Evolutionary conservation across 805 yeast species (phyloP), one percentile per base, ranked within the genome.

Genomic region (Myxozyma mucilagina): DNA sequence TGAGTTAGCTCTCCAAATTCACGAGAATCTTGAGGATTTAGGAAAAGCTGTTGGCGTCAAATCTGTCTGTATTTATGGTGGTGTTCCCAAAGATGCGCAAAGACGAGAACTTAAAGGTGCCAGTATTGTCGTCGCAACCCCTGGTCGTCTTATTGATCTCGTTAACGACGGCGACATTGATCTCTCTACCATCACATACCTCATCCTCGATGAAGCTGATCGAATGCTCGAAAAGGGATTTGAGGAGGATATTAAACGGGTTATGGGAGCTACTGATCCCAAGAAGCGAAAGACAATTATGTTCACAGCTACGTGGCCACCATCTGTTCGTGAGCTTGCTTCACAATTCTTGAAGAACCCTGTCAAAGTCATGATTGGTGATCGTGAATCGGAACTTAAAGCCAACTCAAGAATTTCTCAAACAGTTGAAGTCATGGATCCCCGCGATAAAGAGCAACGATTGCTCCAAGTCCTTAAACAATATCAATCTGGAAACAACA

Each of bases 271-370:
- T 59, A 81, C 90, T 14, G 78, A 82, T 29, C 71, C 76, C 36
- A 55, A 71, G 2, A 73, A 75, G 31, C 81, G 98, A 78, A 98
- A 93, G 76, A 94, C 99, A 0, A 80, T 94, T 66, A 94, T 94
- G 98, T 94, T 94, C 77, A 93, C 99, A 9, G 99, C 99, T n/a
- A 94, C 99, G 0, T 94, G 99, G 99, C 99, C 99, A n/a, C 89
- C 89, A 70, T 96, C 93, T 77, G 98, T 94, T 39, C 86, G 98
- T 72, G 96, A 90, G 66, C 81, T 94, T 65, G 99, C 99, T 8
- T 72, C 85, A 18, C 82, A 87, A 6, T 94, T 87, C 76, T 89
- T 94, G 96, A 70, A 74, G 13, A 67, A 74, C 34, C 96, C 97
- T n/a, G 90, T 90, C 52, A 91, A 89, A 75, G 89, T 94, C 45